A percentile compares a stretch with the other conserved stretches of the same genome.
Conservation (phyloP, 2,329 filamentous ascomycete genomes). For the Trichoderma atrobrunneum region DNA sequence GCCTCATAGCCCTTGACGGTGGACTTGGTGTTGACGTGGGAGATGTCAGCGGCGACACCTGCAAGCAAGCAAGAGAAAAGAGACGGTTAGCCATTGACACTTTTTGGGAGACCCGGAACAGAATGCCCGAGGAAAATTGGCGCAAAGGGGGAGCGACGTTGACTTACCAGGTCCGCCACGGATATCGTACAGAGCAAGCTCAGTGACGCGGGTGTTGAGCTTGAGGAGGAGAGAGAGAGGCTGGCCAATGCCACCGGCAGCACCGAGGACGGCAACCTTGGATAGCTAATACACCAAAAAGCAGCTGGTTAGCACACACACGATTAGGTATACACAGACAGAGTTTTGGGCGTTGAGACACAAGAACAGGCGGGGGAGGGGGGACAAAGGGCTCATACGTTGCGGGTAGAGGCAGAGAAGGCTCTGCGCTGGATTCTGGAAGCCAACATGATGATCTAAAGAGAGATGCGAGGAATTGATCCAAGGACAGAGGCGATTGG, state of each 20-base stretch:
- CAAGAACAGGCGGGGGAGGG: slow-evolving; percentile 2
- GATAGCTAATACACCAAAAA: slow-evolving; percentile 63
- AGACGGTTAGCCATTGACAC: slow-evolving; percentile 17
- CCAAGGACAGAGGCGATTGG: slow-evolving; percentile 16
- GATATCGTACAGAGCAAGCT: slow-evolving; percentile 98
- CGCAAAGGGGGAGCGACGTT: slow-evolving; percentile 9
- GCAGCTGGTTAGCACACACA: slow-evolving; percentile 11
- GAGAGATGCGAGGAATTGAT: slow-evolving; percentile 20
- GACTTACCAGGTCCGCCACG: slow-evolving; percentile 82
- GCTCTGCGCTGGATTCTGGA: slow-evolving; percentile 70
- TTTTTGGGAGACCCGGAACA: neutral
- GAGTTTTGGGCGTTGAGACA: neutral
- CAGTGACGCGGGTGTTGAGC: slow-evolving; percentile 91
- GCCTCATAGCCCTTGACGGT: slow-evolving; percentile 86
- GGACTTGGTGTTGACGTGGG: slow-evolving; percentile 99
- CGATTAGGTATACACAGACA: neutral
- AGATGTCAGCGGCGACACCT: slow-evolving; percentile 98
- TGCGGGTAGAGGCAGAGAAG: slow-evolving; percentile 75
- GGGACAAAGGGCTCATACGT: slow-evolving; percentile 55
- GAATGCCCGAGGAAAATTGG: slow-evolving; percentile 19
- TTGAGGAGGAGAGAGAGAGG: slow-evolving; percentile 96
- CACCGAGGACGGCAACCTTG: slow-evolving; percentile 97
- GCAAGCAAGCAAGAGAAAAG: neutral
- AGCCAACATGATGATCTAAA: slow-evolving; percentile 63
- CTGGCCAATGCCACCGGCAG: slow-evolving; percentile 96